phyloP scores from a whole-genome alignment of 1,284 basidiomycete genomes.

The Testicularia cyperi region DNA sequence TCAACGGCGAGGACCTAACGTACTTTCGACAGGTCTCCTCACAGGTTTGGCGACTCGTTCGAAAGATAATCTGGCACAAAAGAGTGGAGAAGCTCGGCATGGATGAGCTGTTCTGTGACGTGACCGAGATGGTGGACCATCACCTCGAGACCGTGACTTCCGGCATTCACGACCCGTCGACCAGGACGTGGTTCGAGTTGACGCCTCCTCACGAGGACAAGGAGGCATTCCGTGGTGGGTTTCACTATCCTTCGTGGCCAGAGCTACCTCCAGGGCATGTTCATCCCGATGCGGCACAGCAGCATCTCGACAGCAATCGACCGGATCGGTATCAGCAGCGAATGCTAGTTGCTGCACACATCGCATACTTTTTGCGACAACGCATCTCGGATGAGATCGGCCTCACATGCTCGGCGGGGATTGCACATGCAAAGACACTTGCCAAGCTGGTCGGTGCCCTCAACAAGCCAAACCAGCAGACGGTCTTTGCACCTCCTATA shows the following conservation, averaged over 20 bases:
- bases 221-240: conserved; percentile 6
- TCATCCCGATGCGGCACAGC: conserved; percentile 9
- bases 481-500: conserved; percentile 22
- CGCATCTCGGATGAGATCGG: conserved; percentile 54
- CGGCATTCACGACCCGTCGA: no score
- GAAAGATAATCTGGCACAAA: conserved; percentile 41
- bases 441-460: conserved; percentile 58
- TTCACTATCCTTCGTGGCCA: conserved; percentile 44
- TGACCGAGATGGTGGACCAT: conserved; percentile 55
- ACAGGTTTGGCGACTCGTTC: conserved; percentile 54
- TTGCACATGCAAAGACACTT: conserved; percentile 57
- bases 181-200: conserved; percentile 34
- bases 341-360: conserved; percentile 50
- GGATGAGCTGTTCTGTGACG: conserved; percentile 62
- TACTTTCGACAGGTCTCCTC: conserved; percentile 56
- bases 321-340: conserved; percentile 31
- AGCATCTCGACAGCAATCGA: conserved; percentile 1
- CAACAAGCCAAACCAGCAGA: conserved; percentile 61
- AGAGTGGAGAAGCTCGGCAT: conserved; percentile 61
- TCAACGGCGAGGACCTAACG: conserved; percentile 61
- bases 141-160: conserved; percentile 31
- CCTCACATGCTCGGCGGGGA: conserved; percentile 60
- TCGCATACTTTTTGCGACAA: conserved; percentile 54
- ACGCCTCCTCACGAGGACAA: not conserved
- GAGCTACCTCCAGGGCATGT: conserved; percentile 11